These are phyloP conservation scores for Stephanodiscus minutulus DNA, from an alignment of 108 stramenopile species.

Conservation along the genomic window DNA sequence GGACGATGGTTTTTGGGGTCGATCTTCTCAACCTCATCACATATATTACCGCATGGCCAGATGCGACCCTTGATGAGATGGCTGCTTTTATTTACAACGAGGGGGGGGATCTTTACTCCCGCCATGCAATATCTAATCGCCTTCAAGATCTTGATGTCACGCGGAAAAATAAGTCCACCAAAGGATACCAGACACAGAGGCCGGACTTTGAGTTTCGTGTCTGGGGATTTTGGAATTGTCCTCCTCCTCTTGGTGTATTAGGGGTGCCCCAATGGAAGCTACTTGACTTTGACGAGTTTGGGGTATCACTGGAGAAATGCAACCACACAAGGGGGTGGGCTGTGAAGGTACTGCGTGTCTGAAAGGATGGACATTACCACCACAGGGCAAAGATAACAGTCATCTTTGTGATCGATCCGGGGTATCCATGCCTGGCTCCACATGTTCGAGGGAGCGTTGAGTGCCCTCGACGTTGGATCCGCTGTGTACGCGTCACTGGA, in stretches of 20 bases:
- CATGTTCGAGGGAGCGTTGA: not conserved
- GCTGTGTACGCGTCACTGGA: not conserved
- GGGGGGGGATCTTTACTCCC: no score
- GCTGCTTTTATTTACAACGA: no score
- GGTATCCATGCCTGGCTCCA: not conserved
- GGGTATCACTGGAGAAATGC: slow-evolving; percentile 8
- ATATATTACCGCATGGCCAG: no score
- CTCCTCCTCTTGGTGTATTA: slow-evolving; percentile 18
- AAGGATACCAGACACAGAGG: no score
- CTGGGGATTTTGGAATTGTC: slow-evolving; percentile 1
- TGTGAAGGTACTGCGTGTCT: not conserved
- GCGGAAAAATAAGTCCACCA: no score
- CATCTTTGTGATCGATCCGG: slow-evolving; percentile 7
- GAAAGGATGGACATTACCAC: slow-evolving; percentile 22
- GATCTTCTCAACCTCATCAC: no score
- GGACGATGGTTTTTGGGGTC: not conserved
- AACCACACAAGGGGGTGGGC: slow-evolving; percentile 8
- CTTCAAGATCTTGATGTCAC: slow-evolving; percentile 13
- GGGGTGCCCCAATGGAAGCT: slow-evolving; percentile 2
- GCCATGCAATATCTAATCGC: no score
- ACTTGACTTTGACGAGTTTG: slow-evolving; percentile 23
- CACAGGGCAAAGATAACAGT: not conserved
- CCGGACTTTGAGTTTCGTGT: not conserved
- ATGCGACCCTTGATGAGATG: no score
- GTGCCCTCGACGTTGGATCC: no score